Base-by-base conservation (phyloP, 306 rosid genomes). In the Rubus parviflorus region DNA sequence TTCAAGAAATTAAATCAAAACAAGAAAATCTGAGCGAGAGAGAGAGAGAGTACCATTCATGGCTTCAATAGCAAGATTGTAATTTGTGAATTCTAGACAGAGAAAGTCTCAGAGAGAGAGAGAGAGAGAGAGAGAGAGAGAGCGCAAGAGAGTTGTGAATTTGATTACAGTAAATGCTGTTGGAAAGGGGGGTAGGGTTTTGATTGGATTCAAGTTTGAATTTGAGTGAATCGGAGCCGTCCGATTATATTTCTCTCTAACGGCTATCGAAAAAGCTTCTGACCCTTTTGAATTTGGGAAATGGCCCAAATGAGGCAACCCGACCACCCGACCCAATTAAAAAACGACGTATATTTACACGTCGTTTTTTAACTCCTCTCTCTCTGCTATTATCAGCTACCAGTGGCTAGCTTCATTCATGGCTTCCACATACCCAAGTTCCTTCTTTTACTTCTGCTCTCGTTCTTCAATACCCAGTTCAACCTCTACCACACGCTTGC, bases 401-500 rank as follows among this genome's bases (percentile, higher is more conserved):
- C 20, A 49, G 45, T 63, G 62, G 66, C 72, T 42, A 19, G 68
- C 19, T 82, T 72, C 73, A 53, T 3, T 23, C 74, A 85, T 94
- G 98, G 92, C 88, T 82, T 87, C 90, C 81, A 76, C 90, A 61
- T 82, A 66, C 87, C 71, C 84, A 70, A 82, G 79, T 78, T 85
- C 83, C 78, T 83, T 69, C 58, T 79, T 87, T 61, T 52, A n/a
- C 72, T 62, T 74, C 67, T 73, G 53, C 60, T 81, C 79, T 84
- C 69, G 51, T 70, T 45, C 78, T 30, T 82, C 84, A 30, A 35
- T 16, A 70, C 81, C 85, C 75, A 77, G 80, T 66, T 74, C 92
- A 81, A 76, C 85, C 78, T 78, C 93, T 54, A 37, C 87, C 84
- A 77, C 90, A 82, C 89, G 46, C 75, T 83, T 71, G 54, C 63